A percentile compares a stretch with the other conserved stretches of the same genome.
Evolutionary conservation across 805 yeast species (phyloP).

Genomic region (Metschnikowia santaceciliae): DNA sequence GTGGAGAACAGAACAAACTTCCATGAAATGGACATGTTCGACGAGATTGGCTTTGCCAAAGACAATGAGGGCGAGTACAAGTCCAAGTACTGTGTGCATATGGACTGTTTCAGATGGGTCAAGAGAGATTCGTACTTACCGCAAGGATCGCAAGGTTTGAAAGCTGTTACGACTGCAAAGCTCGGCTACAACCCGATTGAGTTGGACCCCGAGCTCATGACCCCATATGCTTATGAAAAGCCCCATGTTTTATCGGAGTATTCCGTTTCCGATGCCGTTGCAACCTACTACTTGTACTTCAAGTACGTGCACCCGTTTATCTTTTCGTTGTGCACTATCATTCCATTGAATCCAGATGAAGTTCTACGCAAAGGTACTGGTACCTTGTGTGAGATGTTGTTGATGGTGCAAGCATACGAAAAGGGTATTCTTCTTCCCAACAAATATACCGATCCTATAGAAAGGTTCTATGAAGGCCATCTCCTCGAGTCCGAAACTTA

Average conservation of each 20-base stretch:
- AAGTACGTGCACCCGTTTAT: constrained; percentile 97
- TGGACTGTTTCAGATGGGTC: constrained; percentile 98
- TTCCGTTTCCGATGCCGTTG: constrained; percentile 99
- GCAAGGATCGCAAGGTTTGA: constrained; percentile 97
- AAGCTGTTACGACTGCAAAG: constrained; percentile 94
- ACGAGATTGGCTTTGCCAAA: constrained; percentile 89
- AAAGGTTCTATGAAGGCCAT: constrained; percentile 92
- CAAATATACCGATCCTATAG: constrained; percentile 91
- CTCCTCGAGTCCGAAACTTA: constrained; percentile 91
- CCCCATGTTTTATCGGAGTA: constrained; percentile 93
- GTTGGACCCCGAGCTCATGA: constrained; percentile 96
- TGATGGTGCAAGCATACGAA: constrained; percentile 93
- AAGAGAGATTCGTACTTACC: constrained; percentile 96
- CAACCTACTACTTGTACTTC: constrained; percentile 92
- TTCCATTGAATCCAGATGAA: constrained; percentile 96
- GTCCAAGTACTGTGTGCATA: constrained; percentile 87
- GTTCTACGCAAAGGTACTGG: constrained; percentile 96
- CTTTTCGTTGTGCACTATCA: constrained; percentile 89
- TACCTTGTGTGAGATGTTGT: constrained; percentile 94
- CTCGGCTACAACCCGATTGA: constrained; percentile 96
- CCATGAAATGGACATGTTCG: constrained; percentile 83
- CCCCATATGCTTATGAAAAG: constrained; percentile 91
- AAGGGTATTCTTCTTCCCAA: constrained; percentile 79
- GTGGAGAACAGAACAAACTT: constrained; percentile 82
- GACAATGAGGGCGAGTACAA: constrained; percentile 91